Percentiles rank a stretch among this genome's conserved stretches.
phyloP scores from a whole-genome alignment of 305 asterid species.

The Fraxinus baroniana region DNA sequence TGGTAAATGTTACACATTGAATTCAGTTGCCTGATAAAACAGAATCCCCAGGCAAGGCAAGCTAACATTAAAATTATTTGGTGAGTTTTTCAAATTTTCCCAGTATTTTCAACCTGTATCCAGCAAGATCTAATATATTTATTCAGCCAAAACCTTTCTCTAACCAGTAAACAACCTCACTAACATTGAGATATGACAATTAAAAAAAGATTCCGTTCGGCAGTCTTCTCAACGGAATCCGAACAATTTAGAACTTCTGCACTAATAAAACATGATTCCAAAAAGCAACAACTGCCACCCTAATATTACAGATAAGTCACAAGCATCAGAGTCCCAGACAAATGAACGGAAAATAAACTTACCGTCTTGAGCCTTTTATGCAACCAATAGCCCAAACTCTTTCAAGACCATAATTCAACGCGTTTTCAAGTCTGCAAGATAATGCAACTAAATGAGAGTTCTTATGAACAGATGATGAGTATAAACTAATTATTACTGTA shows the following conservation, averaged over 20 bases:
- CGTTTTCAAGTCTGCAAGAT: constrained; percentile 83
- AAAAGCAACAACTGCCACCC: not conserved
- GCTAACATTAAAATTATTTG: constrained; percentile 7
- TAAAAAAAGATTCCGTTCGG: not conserved
- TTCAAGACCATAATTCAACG: constrained; percentile 95
- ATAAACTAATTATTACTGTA: constrained; percentile 18
- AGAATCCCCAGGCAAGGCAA: constrained; percentile 2
- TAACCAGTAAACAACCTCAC: constrained; percentile 10
- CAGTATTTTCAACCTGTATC: constrained; percentile 1
- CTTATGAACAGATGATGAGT: constrained; percentile 1
- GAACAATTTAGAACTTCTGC: not conserved
- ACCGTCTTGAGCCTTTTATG: constrained; percentile 92
- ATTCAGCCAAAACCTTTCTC: constrained; percentile 11
- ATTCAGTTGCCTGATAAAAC: constrained; percentile 11
- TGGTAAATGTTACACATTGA: constrained; percentile 21
- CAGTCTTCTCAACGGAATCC: not conserved
- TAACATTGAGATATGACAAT: not conserved
- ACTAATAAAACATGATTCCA: not conserved
- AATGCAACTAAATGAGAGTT: constrained; percentile 26
- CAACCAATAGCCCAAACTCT: constrained; percentile 97
- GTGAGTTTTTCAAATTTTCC: constrained; percentile 7
- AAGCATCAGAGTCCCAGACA: constrained; percentile 8
- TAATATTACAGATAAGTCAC: not conserved
- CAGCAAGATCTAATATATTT: not conserved
- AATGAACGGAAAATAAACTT: constrained; percentile 30